Conservation (phyloP, 192 early-diverging fungal genomes). For the Entophlyctis luteolus region DNA sequence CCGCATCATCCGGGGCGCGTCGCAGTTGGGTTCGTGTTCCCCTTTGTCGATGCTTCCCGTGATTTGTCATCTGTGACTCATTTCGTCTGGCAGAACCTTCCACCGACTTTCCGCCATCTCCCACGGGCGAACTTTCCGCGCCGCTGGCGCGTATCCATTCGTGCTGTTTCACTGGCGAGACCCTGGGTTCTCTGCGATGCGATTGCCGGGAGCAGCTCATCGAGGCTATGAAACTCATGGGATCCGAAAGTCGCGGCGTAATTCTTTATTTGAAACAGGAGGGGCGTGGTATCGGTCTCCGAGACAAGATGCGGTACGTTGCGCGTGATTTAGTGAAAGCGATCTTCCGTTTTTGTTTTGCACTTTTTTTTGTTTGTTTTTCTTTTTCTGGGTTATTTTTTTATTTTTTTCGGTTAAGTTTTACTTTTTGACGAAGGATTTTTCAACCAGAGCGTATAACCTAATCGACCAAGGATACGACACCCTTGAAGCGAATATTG, state of each 20-base stretch:
- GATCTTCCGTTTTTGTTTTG: background rate
- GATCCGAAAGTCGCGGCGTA: constrained; percentile 78
- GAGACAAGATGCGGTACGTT: constrained; percentile 82
- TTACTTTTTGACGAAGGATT: background rate
- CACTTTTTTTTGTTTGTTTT: too few relatives aligned
- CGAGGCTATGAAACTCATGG: constrained; percentile 55
- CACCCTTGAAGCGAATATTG: constrained; percentile 85
- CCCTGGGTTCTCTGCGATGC: constrained; percentile 81
- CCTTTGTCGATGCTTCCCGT: too few relatives aligned
- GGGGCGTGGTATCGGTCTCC: constrained; percentile 89
- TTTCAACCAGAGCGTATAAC: constrained; percentile 79
- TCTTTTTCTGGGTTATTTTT: too few relatives aligned
- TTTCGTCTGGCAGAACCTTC: too few relatives aligned
- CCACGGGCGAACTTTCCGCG: constrained; percentile 6
- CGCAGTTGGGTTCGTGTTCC: too few relatives aligned
- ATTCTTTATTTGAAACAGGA: constrained; percentile 95
- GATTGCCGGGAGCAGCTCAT: constrained; percentile 62
- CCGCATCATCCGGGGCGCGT: constrained; percentile 75
- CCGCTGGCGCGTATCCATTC: constrained; percentile 92
- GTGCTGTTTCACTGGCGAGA: constrained; percentile 96
- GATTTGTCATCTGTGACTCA: too few relatives aligned
- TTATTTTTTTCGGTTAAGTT: background rate
- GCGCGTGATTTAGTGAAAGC: background rate
- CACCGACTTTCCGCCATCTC: too few relatives aligned
- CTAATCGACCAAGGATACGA: constrained; percentile 93